Evolutionary conservation across 176 grass and related monocot genomes (phyloP), one percentile per base, ranked within the genome.

Genomic region (Metroxylon sagu): DNA sequence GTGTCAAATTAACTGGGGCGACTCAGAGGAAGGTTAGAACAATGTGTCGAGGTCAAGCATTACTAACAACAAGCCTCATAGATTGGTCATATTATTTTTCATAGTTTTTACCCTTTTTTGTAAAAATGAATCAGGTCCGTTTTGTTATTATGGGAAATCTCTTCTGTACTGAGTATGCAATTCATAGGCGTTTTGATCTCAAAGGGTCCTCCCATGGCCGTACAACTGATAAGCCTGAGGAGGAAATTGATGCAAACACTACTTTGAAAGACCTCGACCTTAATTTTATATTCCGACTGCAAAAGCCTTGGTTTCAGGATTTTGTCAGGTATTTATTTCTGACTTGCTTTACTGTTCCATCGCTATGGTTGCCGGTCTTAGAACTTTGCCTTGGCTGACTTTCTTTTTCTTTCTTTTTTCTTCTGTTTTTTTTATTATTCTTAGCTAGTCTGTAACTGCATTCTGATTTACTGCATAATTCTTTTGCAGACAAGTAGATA

Each of bases 111-210:
- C 31, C 31, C 5, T 8, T 35, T 10, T 35, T 10, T 35, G 31
- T 35, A 35, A 7, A 35, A 35, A 35, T 35, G 31, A 35, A 35
- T 5, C 64, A 94, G 89, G 84, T 88, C 70, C 84, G 84, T 1
- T 94, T 94, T 76, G 84, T 94, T 21, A 94, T 94, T 71, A 94
- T 94, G 84, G 89, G 89, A 7, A 94, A 94, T 54, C 80, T 94
- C 29, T 88, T 94, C 52, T 79, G 77, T 62, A 79, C 77, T 5
- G 68, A 79, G 53, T 79, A 76, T 51, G 19, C 71, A 2, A 88
- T 94, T 28, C 77, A 94, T 49, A 70, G 89, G 30, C 89, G 80
- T 61, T 88, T 94, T 4, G 88, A 87, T 64, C 57, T 94, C 35
- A 94, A 94, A 71, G 84, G 89, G 27, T 94, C 89, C 30, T 88